These are phyloP conservation scores for Afroboletus lepidellus DNA, from an alignment of 1,284 basidiomycete genomes.

Conservation along the genomic window DNA sequence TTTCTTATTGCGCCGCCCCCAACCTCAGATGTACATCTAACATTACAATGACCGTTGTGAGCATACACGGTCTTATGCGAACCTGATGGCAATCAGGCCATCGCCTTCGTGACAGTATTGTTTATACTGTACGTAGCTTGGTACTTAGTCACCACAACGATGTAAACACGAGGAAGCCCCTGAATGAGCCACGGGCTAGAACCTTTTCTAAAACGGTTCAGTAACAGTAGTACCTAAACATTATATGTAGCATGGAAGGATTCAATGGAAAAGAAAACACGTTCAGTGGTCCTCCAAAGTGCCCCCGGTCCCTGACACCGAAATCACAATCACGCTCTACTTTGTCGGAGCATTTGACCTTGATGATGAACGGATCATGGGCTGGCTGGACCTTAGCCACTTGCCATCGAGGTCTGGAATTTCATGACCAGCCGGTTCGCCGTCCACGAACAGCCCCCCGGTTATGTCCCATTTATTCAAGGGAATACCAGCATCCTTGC, in stretches of 20 bases:
- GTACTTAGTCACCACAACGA: conserved; percentile 29
- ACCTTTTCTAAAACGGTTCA: conserved; percentile 26
- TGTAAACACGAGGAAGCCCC: conserved; percentile 30
- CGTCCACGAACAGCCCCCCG: conserved; percentile 51
- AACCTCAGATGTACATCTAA: conserved; percentile 8
- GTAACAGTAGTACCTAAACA: conserved; percentile 16
- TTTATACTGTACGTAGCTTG: conserved; percentile 19
- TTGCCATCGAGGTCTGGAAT: conserved; percentile 42
- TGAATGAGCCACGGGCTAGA: conserved; percentile 18
- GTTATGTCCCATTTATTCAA: conserved; percentile 35
- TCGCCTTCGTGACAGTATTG: conserved; percentile 10
- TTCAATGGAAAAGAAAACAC: conserved; percentile 16
- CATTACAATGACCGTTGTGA: conserved; percentile 8
- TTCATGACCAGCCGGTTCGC: conserved; percentile 32
- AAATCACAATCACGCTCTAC: background rate
- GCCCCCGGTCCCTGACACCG: conserved; percentile 7
- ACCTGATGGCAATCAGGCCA: conserved; percentile 15
- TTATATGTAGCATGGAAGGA: conserved; percentile 13
- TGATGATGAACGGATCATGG: conserved; percentile 11
- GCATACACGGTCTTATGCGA: conserved; percentile 6
- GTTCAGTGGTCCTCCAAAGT: conserved; percentile 12
- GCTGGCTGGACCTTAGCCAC: conserved; percentile 35
- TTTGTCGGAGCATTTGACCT: conserved; percentile 2
- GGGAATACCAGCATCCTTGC: conserved; percentile 42
- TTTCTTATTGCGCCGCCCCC: conserved; percentile 25